Conservation (phyloP, 352 stramenopile genomes). For the Paralagenidium karlingii region DNA sequence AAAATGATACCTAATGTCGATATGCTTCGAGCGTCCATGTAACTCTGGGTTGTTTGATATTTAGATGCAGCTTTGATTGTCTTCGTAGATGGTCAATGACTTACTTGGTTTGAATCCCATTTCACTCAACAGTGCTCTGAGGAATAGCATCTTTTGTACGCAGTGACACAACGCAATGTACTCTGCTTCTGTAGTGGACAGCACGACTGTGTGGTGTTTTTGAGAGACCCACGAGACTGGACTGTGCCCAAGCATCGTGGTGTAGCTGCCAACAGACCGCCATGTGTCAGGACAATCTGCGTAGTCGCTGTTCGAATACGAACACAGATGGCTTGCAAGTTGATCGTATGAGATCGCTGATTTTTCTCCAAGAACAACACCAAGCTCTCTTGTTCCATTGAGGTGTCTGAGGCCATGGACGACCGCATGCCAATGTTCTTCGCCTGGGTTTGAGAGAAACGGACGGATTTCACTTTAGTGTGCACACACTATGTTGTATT, state of each 20-base stretch:
- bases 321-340: not conserved
- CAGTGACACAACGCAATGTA: not conserved
- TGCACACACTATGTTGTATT: too few species aligned
- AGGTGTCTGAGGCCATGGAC: conserved; percentile 6
- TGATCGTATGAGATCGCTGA: not conserved
- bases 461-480: conserved; percentile 11
- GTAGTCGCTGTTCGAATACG: conserved; percentile 8
- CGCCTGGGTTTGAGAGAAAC: conserved; percentile 6
- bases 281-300: too few species aligned
- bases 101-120: conserved; percentile 1
- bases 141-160: conserved; percentile 8
- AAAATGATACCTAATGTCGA: conserved; percentile 21
- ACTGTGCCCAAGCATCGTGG: conserved; percentile 5
- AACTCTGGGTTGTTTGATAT: conserved; percentile 12
- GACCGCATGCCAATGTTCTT: conserved; percentile 7
- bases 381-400: conserved; percentile 5
- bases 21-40: conserved; percentile 16
- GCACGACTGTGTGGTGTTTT: conserved; percentile 10
- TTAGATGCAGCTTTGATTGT: conserved; percentile 24
- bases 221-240: conserved; percentile 10
- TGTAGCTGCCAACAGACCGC: conserved; percentile 8
- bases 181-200: conserved; percentile 9
- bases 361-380: conserved; percentile 2
- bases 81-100: conserved; percentile 9
- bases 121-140: conserved; percentile 2